phyloP scores from a whole-genome alignment of 176 grass and related monocot genomes.

The Musa itinerans region DNA sequence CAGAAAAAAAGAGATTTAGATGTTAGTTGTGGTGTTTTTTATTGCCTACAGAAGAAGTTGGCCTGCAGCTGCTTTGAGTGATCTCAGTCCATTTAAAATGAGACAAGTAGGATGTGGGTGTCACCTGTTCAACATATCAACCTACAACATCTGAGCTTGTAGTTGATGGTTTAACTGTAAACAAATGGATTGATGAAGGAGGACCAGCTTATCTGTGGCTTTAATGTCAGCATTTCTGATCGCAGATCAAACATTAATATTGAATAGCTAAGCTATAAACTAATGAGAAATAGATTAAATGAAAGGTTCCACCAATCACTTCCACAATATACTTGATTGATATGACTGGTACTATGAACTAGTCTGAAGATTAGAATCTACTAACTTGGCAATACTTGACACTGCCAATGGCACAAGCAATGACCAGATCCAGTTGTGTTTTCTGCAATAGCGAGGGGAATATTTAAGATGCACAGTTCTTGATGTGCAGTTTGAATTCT shows the following conservation, averaged over 20 bases:
- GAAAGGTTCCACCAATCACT: background rate
- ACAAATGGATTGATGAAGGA: background rate
- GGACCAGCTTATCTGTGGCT: background rate
- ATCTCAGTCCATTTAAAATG: slow-evolving; percentile 14
- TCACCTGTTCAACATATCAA: background rate
- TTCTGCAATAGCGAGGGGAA: too few species aligned
- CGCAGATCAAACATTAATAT: slow-evolving; percentile 3
- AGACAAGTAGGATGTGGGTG: slow-evolving; percentile 3
- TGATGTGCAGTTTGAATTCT: background rate
- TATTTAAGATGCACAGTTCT: too few species aligned
- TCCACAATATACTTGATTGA: background rate
- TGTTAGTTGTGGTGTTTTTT: background rate
- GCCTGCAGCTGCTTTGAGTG: background rate
- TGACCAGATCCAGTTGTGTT: too few species aligned
- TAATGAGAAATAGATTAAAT: background rate
- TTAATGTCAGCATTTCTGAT: slow-evolving; percentile 13
- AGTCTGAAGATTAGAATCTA: background rate
- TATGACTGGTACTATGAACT: background rate
- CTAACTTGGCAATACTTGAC: too few species aligned
- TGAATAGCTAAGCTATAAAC: background rate
- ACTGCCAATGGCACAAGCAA: too few species aligned
- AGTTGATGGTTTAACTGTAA: background rate
- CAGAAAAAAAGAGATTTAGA: background rate
- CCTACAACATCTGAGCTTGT: background rate
- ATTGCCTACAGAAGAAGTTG: background rate